A percentile compares a stretch with the other conserved stretches of the same genome.
Evolutionary conservation across 768 basidiomycete genomes (phyloP).

Genomic region (Rhodotorula babjevae): DNA sequence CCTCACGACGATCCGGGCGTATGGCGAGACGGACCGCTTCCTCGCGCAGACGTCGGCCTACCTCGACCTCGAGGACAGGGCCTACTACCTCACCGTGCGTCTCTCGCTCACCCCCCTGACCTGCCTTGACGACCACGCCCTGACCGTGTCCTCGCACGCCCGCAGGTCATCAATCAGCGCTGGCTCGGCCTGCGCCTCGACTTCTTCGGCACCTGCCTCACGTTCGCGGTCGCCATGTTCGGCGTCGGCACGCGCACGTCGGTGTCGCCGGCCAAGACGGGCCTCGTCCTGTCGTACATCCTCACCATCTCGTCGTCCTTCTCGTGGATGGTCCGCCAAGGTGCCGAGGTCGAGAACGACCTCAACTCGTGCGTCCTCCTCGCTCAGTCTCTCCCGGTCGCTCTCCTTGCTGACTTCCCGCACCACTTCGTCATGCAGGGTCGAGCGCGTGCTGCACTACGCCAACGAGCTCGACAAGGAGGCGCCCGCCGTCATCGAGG

Average conservation of each 20-base stretch:
- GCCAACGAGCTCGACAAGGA: conserved; percentile 62
- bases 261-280: conserved; percentile 75
- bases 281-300: conserved; percentile 63
- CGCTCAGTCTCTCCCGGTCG: not conserved
- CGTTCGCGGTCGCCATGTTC: conserved; percentile 73
- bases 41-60: conserved; percentile 65
- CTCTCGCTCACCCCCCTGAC: conserved; percentile 61
- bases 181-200: conserved; percentile 78
- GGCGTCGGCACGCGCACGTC: conserved; percentile 67
- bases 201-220: conserved; percentile 65
- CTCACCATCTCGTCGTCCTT: conserved; percentile 53
- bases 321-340: conserved; percentile 70
- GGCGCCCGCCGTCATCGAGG: conserved; percentile 41
- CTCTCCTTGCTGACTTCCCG: conserved; percentile 32
- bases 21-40: conserved; percentile 69
- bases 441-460: conserved; percentile 70
- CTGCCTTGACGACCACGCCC: not conserved
- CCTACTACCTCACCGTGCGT: conserved; percentile 78
- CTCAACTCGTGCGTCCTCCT: not conserved
- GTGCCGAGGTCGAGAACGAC: conserved; percentile 47
- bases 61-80: conserved; percentile 79
- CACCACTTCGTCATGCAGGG: conserved; percentile 58
- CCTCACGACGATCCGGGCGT: conserved; percentile 69
- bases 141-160: not conserved
- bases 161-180: not conserved